These are phyloP conservation scores for Didymella glomerata DNA, from an alignment of 2,329 filamentous ascomycete species.

Conservation along the genomic window DNA sequence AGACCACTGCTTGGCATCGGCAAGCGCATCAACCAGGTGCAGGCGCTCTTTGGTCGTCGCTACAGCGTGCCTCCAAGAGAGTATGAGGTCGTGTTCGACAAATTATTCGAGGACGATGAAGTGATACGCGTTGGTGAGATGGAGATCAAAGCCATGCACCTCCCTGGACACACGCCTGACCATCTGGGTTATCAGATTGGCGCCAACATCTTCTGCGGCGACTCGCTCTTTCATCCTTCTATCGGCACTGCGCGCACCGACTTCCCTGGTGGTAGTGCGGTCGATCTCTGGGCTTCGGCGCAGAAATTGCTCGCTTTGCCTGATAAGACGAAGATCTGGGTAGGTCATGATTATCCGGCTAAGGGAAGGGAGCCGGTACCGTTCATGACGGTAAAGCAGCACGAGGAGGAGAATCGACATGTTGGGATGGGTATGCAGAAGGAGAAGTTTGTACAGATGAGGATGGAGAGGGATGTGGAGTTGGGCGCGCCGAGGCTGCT, in stretches of 20 bases:
- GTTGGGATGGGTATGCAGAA: slow-evolving; percentile 34
- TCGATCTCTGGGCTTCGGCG: slow-evolving; percentile 38
- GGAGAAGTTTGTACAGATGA: slow-evolving; percentile 46
- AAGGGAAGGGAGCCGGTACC: slow-evolving; percentile 35
- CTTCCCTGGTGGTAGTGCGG: slow-evolving; percentile 48
- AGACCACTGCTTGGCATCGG: slow-evolving; percentile 61
- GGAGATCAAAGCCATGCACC: slow-evolving; percentile 58
- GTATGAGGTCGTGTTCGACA: slow-evolving; percentile 60
- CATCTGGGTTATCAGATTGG: slow-evolving; percentile 67
- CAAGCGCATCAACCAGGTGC: slow-evolving; percentile 61
- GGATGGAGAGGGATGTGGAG: slow-evolving; percentile 42
- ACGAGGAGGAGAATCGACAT: slow-evolving; percentile 49
- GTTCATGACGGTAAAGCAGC: slow-evolving; percentile 48
- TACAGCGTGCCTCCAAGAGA: slow-evolving; percentile 60
- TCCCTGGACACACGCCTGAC: slow-evolving; percentile 69
- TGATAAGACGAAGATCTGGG: slow-evolving; percentile 43
- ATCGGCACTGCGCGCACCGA: slow-evolving; percentile 48
- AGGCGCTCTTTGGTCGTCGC: slow-evolving; percentile 58
- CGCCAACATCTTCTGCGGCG: slow-evolving; percentile 49
- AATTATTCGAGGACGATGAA: slow-evolving; percentile 64
- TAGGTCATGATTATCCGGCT: slow-evolving; percentile 49
- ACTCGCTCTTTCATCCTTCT: slow-evolving; percentile 48
- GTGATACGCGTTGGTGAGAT: slow-evolving; percentile 61
- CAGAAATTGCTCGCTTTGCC: slow-evolving; percentile 41
- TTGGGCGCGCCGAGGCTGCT: slow-evolving; percentile 48